A percentile compares a stretch with the other conserved stretches of the same genome.
Conservation (phyloP, 495 filamentous ascomycete genomes). For the Tuber brumale region DNA sequence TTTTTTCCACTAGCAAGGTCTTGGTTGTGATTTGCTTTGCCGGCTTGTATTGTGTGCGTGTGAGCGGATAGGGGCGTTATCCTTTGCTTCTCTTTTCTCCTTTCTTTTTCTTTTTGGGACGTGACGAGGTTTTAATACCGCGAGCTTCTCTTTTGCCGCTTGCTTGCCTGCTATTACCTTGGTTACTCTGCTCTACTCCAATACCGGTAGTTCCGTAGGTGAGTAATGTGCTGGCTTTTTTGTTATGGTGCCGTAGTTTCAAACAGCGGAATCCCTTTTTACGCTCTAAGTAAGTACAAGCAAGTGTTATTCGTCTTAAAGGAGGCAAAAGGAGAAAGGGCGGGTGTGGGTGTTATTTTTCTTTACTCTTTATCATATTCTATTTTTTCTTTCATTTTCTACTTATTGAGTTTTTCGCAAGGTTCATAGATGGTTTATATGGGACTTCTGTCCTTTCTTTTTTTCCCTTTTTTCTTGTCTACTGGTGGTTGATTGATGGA, state of each 20-base stretch:
- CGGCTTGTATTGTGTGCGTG: conserved; percentile 27
- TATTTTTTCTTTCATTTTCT: background rate
- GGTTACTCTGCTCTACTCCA: background rate
- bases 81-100: conserved; percentile 22
- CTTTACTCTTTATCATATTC: background rate
- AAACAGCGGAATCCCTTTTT: background rate
- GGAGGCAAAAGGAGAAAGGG: background rate
- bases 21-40: conserved; percentile 13
- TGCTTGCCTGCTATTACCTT: background rate
- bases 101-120: conserved; percentile 17
- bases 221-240: background rate
- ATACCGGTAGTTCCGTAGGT: background rate
- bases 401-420: background rate
- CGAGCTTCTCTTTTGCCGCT: background rate
- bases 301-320: background rate
- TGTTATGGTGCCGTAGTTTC: background rate
- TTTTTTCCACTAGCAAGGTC: background rate
- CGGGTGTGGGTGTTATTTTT: background rate
- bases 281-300: background rate
- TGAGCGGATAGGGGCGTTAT: conserved; percentile 38
- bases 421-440: conserved; percentile 4
- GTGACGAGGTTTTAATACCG: background rate
- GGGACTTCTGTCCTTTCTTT: background rate
- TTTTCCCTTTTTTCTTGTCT: background rate
- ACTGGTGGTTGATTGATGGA: background rate